Percentiles rank a stretch among this genome's conserved stretches.
Evolutionary conservation across 352 stramenopile species (phyloP).

Genomic region (Globisporangium lucens): DNA sequence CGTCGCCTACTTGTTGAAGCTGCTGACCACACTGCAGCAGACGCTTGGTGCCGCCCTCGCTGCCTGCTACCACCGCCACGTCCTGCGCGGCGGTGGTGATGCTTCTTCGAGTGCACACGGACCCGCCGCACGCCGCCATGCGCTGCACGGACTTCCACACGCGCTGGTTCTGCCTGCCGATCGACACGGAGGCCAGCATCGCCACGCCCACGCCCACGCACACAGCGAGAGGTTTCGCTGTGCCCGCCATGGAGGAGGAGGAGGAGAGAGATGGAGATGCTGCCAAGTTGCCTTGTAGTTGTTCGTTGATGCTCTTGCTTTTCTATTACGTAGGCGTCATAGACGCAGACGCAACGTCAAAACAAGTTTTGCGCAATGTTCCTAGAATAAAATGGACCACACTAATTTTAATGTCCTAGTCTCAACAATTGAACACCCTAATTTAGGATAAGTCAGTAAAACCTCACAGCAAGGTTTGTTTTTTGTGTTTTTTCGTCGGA

Average conservation of each 20-base stretch:
- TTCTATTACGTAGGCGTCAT: conserved; percentile 5
- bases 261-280: background rate
- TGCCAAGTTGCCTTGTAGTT: background rate
- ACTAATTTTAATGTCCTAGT: background rate
- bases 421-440: background rate
- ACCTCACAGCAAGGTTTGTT: background rate
- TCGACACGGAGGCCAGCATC: conserved; percentile 62
- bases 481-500: background rate
- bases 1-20: conserved; percentile 26
- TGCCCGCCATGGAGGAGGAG: conserved; percentile 11
- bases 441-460: background rate
- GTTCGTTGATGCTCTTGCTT: background rate
- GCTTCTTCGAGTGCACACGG: conserved; percentile 16
- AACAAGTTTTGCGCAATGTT: background rate
- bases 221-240: conserved; percentile 35
- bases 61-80: background rate
- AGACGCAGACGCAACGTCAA: conserved; percentile 1
- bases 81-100: background rate
- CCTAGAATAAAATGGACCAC: background rate
- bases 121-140: conserved; percentile 11
- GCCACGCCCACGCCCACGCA: conserved; percentile 72
- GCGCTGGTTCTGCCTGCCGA: conserved; percentile 44
- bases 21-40: conserved; percentile 54
- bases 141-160: conserved; percentile 52
- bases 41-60: conserved; percentile 11